Evolutionary conservation across 306 rosid genomes (phyloP).

Genomic region (Parietaria judaica): DNA sequence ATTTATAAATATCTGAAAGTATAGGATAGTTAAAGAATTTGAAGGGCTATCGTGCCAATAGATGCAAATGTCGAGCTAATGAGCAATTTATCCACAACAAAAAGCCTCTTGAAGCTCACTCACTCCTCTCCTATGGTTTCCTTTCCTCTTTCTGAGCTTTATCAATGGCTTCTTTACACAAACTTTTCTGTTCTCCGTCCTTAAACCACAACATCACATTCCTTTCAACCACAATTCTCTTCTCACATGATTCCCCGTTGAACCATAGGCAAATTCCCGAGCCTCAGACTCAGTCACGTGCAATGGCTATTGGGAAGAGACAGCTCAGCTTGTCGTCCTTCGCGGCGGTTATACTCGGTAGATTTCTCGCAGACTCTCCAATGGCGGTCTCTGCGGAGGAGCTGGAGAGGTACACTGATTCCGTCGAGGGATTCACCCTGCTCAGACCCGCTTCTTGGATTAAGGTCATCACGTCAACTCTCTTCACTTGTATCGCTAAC

Average conservation of each 20-base stretch:
- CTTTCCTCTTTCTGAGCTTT: background rate
- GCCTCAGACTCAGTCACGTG: constrained; percentile 10
- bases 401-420: constrained; percentile 71
- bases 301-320: constrained; percentile 37
- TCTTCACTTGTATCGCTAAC: background rate
- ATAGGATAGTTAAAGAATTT: no score
- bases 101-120: no score
- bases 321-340: constrained; percentile 33
- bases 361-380: constrained; percentile 26
- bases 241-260: constrained; percentile 21
- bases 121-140: background rate
- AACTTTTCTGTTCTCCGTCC: constrained; percentile 11
- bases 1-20: no score
- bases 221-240: constrained; percentile 18
- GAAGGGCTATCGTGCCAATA: no score
- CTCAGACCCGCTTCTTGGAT: constrained; percentile 80
- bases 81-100: no score
- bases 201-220: constrained; percentile 8
- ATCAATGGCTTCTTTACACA: background rate
- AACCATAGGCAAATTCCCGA: constrained; percentile 8
- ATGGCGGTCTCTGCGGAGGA: constrained; percentile 42
- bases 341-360: constrained; percentile 29
- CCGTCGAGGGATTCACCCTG: constrained; percentile 79
- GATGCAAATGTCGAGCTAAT: no score
- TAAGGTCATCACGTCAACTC: constrained; percentile 31